Evolutionary conservation across 176 grass and related monocot species (phyloP).

Genomic region (Ananas comosus): DNA sequence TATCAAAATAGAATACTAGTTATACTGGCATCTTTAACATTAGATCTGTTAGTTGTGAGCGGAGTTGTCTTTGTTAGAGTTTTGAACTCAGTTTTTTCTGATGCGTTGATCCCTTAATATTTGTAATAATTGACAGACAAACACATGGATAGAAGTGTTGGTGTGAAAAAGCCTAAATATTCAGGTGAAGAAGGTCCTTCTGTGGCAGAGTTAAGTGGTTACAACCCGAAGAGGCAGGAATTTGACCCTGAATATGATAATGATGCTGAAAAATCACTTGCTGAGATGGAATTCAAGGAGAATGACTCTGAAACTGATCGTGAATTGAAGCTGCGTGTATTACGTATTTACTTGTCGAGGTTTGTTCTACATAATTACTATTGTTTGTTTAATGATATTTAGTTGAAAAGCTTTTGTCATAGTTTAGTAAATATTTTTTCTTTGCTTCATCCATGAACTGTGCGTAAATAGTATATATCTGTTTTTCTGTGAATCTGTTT

Average conservation of each 20-base stretch:
- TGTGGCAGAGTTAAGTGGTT: slow-evolving; percentile 81
- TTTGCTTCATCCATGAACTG: too few relatives aligned
- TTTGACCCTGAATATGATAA: slow-evolving; percentile 99
- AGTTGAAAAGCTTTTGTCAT: neutral
- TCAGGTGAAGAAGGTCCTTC: slow-evolving; percentile 86
- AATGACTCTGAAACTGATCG: slow-evolving; percentile 74
- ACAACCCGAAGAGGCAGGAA: slow-evolving; percentile 84
- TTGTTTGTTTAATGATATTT: neutral
- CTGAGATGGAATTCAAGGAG: slow-evolving; percentile 99
- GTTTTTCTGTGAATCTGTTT: too few relatives aligned
- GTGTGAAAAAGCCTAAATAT: slow-evolving; percentile 88
- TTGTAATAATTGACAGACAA: slow-evolving; percentile 35
- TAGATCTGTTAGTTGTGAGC: too few relatives aligned
- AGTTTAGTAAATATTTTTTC: neutral
- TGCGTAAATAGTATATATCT: too few relatives aligned
- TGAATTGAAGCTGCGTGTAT: slow-evolving; percentile 74
- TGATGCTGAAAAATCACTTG: slow-evolving; percentile 86
- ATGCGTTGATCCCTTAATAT: slow-evolving; percentile 10
- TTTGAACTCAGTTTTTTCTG: neutral
- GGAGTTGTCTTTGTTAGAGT: neutral
- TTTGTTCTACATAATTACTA: slow-evolving; percentile 13
- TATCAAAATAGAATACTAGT: too few relatives aligned
- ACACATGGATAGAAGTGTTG: slow-evolving; percentile 79
- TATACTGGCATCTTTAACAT: too few relatives aligned
- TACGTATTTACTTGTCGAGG: slow-evolving; percentile 92